Evolutionary conservation across 345 rosid species (phyloP), one percentile per base, ranked within the genome.

Genomic region (Linum lewisii): DNA sequence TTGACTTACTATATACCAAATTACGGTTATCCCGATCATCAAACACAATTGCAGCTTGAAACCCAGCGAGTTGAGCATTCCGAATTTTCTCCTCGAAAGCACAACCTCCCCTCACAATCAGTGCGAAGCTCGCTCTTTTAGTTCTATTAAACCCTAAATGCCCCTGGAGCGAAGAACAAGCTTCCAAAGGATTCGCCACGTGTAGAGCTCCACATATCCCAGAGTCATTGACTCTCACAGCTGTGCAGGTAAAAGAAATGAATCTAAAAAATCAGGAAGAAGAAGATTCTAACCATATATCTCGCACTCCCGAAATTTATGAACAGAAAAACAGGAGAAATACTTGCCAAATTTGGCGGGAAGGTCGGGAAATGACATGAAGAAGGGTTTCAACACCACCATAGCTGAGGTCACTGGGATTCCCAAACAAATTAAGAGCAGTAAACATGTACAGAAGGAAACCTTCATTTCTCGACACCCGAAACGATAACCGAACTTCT

Each of bases 271-370:
- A 37, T 14, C 22, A 15, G 25, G 14, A 1, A 20, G 9, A 6
- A 1, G 22, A 18, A 36, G 5, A 32, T 57, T 52, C n/a, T n/a
- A n/a, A 29, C 34, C 34, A 29, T 29, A 29, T 8, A 42, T 18
- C 10, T 38, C 4, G 34, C 20, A 44, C 0, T 29, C 5, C 11
- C 13, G n/a, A 14, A 7, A 11, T 19, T 66, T 68, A 59, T 59
- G 6, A 51, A 51, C 37, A 37, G 57, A 42, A 72, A 58, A 67
- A 71, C 60, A 60, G 21, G 21, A 21, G 24, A 19, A 57, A 26
- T 32, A 24, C 52, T 73, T 75, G 85, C 93, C 90, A 70, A 62
- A 85, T 77, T 82, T 83, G 60, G 93, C 93, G 37, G 96, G 90
- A 69, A 85, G 82, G 79, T 78, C 84, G 19, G 81, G 59, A 66